phyloP scores from a whole-genome alignment of 2,329 filamentous ascomycete species.

The Exophiala alcalophila region DNA sequence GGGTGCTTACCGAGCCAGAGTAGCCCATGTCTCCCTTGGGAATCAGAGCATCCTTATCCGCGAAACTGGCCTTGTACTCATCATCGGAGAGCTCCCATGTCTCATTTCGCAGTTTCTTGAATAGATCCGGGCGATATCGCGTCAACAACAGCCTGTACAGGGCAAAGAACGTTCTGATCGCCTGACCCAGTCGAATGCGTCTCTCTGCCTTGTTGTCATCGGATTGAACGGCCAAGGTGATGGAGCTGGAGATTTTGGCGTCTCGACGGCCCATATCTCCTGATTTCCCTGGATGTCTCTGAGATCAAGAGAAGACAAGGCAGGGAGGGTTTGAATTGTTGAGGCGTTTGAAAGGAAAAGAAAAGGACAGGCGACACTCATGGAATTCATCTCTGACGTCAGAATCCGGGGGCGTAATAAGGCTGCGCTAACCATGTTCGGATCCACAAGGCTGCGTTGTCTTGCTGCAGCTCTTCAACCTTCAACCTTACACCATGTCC shows the following conservation, averaged over 20 bases:
- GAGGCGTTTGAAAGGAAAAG: too few species aligned
- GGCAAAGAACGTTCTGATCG: slow-evolving; percentile 48
- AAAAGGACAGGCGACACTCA: too few species aligned
- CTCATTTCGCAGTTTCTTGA: slow-evolving; percentile 51
- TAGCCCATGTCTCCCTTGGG: slow-evolving; percentile 69
- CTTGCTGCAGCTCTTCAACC: too few species aligned
- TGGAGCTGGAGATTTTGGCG: slow-evolving; percentile 40
- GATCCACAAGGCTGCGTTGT: neutral
- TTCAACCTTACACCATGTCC: too few species aligned
- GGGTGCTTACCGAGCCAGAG: slow-evolving; percentile 58
- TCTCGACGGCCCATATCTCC: slow-evolving; percentile 19
- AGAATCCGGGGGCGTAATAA: too few species aligned
- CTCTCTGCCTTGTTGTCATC: slow-evolving; percentile 14
- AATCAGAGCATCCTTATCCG: slow-evolving; percentile 45
- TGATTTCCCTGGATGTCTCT: too few species aligned
- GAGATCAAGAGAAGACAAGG: too few species aligned
- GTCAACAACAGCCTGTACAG: slow-evolving; percentile 51
- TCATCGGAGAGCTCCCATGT: slow-evolving; percentile 55
- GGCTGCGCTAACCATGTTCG: neutral
- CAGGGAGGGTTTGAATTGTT: too few species aligned
- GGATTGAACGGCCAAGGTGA: slow-evolving; percentile 40
- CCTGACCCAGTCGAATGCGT: slow-evolving; percentile 40
- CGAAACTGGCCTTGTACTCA: slow-evolving; percentile 56
- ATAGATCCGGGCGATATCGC: slow-evolving; percentile 49
- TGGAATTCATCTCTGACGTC: too few species aligned